phyloP scores from a whole-genome alignment of 768 basidiomycete genomes.

The Crassisporium funariophilum region DNA sequence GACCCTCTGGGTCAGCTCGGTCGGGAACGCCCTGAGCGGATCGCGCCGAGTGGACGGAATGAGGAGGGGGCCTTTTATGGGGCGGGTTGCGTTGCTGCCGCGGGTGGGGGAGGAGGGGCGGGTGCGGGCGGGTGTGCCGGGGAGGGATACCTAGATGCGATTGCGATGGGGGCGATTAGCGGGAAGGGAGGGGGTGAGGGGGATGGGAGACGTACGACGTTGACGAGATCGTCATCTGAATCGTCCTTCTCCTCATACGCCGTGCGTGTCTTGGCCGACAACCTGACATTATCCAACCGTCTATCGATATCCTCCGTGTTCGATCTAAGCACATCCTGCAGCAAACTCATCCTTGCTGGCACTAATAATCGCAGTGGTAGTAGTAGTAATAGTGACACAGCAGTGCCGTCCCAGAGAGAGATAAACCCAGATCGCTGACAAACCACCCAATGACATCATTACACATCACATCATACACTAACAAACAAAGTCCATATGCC shows the following conservation, averaged over 20 bases:
- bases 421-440: too few species aligned
- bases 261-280: constrained; percentile 18
- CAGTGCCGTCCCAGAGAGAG: neutral
- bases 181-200: constrained; percentile 2
- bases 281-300: constrained; percentile 32
- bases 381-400: neutral
- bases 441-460: too few species aligned
- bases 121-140: constrained; percentile 69
- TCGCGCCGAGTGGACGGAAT: constrained; percentile 48
- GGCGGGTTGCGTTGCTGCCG: constrained; percentile 39
- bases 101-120: constrained; percentile 58
- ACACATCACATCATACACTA: constrained; percentile 61
- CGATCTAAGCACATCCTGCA: constrained; percentile 70
- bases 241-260: constrained; percentile 47
- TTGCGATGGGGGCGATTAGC: neutral
- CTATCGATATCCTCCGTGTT: constrained; percentile 43
- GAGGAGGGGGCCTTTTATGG: constrained; percentile 50
- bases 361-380: too few species aligned
- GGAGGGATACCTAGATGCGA: constrained; percentile 56
- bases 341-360: constrained; percentile 59
- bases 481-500: constrained; percentile 84
- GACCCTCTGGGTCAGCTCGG: constrained; percentile 79
- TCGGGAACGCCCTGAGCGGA: constrained; percentile 72
- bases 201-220: constrained; percentile 71
- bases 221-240: constrained; percentile 71